phyloP scores from a whole-genome alignment of 108 stramenopile genomes.

The Nitzschia sp. region DNA sequence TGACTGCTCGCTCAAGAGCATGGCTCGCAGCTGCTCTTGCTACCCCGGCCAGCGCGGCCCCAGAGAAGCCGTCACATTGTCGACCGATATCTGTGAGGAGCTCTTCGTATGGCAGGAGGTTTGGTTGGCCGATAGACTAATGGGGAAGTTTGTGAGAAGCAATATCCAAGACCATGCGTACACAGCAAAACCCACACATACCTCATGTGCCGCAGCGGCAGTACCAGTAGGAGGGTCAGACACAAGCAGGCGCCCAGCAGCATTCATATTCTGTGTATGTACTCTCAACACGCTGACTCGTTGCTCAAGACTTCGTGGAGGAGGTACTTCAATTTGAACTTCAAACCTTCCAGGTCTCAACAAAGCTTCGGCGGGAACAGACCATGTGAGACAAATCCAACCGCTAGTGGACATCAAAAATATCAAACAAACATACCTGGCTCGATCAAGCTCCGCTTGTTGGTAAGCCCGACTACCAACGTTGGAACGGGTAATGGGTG shows the following conservation, averaged over 20 bases:
- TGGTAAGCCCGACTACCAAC: conserved; percentile 91
- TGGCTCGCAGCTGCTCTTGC: conserved; percentile 80
- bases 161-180: not conserved
- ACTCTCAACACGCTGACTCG: conserved; percentile 75
- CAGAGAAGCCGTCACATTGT: conserved; percentile 75
- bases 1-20: conserved; percentile 70
- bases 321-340: conserved; percentile 84
- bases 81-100: conserved; percentile 57
- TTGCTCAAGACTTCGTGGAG: conserved; percentile 67
- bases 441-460: conserved; percentile 86
- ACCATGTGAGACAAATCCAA: not conserved
- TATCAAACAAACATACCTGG: conserved; percentile 39
- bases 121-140: conserved; percentile 1
- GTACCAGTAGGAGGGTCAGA: conserved; percentile 62
- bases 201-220: conserved; percentile 39
- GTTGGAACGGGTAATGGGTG: conserved; percentile 83
- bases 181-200: conserved; percentile 8
- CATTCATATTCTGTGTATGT: conserved; percentile 71
- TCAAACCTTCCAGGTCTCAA: conserved; percentile 84
- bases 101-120: conserved; percentile 38
- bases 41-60: conserved; percentile 78
- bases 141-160: too few species aligned
- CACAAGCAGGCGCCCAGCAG: conserved; percentile 71
- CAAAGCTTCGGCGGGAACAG: conserved; percentile 40
- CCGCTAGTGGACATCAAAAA: not conserved